phyloP scores from a whole-genome alignment of 108 stramenopile genomes.

The Nannochloropsis granulata region DNA sequence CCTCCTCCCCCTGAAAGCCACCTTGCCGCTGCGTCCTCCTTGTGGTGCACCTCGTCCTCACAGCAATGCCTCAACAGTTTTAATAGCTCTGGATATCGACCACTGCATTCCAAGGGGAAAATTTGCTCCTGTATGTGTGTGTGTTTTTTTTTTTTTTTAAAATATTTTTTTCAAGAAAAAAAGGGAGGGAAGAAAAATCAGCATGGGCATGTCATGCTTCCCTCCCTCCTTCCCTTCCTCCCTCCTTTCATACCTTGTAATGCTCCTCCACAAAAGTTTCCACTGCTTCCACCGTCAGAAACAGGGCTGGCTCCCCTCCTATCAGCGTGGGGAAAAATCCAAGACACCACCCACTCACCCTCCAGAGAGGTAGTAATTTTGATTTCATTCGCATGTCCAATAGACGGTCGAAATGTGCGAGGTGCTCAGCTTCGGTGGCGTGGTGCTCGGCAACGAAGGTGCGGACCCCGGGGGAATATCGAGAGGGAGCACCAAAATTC shows the following conservation, averaged over 20 bases:
- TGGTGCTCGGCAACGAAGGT: background rate
- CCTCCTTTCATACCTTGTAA: background rate
- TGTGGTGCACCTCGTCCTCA: constrained; percentile 5
- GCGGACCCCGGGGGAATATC: background rate
- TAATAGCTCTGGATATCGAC: background rate
- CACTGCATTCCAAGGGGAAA: background rate
- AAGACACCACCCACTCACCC: background rate
- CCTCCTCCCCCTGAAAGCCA: background rate
- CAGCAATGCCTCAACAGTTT: background rate
- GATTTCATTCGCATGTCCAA: background rate
- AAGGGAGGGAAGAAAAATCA: no score
- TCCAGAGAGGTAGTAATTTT: background rate
- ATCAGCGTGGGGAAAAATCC: background rate
- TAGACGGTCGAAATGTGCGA: background rate
- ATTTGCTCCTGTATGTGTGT: background rate
- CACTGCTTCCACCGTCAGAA: constrained; percentile 6
- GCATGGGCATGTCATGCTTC: background rate
- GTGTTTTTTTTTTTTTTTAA: background rate
- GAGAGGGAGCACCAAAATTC: background rate
- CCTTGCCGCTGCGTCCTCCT: background rate
- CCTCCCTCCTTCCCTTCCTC: no score
- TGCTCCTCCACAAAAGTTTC: constrained; percentile 17
- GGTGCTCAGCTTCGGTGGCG: background rate
- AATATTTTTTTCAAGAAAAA: background rate
- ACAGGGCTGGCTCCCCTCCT: background rate